Evolutionary conservation across 371 early-diverging fungal species (phyloP), one percentile per base, ranked within the genome.

Genomic region (Actinomucor elegans): DNA sequence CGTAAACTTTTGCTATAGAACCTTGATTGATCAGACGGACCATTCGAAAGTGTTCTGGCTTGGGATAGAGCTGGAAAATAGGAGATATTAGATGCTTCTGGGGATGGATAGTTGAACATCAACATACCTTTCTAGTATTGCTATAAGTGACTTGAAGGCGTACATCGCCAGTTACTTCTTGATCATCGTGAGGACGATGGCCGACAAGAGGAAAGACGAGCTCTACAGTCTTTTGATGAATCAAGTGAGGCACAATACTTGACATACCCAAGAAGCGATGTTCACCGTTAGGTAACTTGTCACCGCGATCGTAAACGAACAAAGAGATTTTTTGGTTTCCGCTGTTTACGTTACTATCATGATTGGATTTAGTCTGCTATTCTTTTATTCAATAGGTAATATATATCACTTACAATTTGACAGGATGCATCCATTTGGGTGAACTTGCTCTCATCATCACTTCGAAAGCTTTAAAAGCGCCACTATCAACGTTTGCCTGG

Each of bases 21-120:
- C 88, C 86, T 7, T 83, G 84, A 3, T 86, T 87, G 49, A 94
- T 71, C 1, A 91, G 75, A 38, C 87, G 85, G 0, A 92, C 62
- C 27, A 90, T 77, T 14, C 85, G 83, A 65, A 92, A 92, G 56
- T 88, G 85, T 9, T 76, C 71, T 2, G 85, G 77, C 2, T 42
- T 42, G 9, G 27, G 42, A n/a, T 42, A 26, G 17, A 9, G 15
- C 42, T 42, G n/a, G 14, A 42, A 27, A 26, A 37, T 15, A 10
- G 18, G 10, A 42, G 27, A 14, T 4, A 6, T 42, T 15, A 42
- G 27, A 42, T 10, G 8, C 24, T 24, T 4, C 14, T 18, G n/a
- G 23, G 20, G 18, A 8, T 23, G 23, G 24, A 8, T 26, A n/a
- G 4, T 26, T 34, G 0, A 34, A 27, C 15, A 20, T 26, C 14